Conservation (phyloP, 2,329 filamentous ascomycete species). For the Alternaria gaisen region DNA sequence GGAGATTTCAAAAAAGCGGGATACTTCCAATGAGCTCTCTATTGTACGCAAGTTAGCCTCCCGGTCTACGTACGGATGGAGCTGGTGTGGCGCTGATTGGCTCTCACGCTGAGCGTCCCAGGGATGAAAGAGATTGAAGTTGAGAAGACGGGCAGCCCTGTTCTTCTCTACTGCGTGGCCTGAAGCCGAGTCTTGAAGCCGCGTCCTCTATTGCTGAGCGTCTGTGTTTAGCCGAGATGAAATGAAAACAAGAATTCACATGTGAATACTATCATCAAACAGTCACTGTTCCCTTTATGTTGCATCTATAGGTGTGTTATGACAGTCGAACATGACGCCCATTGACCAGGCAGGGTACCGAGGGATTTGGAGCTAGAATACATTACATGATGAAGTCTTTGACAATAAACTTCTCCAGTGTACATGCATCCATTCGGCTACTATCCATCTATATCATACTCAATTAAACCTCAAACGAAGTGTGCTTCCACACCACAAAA, state of each 20-base stretch:
- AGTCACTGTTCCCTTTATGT: neutral
- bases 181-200: neutral
- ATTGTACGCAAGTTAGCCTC: neutral
- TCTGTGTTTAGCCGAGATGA: constrained; percentile 7
- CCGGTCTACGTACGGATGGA: constrained; percentile 1
- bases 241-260: constrained; percentile 1
- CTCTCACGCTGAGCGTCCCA: constrained; percentile 2
- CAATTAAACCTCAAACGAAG: neutral
- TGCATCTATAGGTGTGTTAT: neutral
- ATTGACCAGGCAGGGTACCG: neutral
- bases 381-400: neutral
- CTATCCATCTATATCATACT: neutral
- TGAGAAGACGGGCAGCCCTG: constrained; percentile 15
- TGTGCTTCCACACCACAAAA: neutral
- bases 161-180: neutral
- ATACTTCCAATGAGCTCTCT: constrained; percentile 1
- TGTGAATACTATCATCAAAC: neutral
- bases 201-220: constrained; percentile 6
- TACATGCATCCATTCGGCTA: neutral
- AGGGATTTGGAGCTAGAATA: neutral
- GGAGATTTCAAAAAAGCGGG: constrained; percentile 10
- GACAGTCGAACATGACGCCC: neutral
- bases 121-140: neutral
- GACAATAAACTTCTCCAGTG: neutral
- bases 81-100: constrained; percentile 7